These are phyloP conservation scores for Yarrowia sp. DNA, from an alignment of 805 yeast genomes.

Conservation along the genomic window DNA sequence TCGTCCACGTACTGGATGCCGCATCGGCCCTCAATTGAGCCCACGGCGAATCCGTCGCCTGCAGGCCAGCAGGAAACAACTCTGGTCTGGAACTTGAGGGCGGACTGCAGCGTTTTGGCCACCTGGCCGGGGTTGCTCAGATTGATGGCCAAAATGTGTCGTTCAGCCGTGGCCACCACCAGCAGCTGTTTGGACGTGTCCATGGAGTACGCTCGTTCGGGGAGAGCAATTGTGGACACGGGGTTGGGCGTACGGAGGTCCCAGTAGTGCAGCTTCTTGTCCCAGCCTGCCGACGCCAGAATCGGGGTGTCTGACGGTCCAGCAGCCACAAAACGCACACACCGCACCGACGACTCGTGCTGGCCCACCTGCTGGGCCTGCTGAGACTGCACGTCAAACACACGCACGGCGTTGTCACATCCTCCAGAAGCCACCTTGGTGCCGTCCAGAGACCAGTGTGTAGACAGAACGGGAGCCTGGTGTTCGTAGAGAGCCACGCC, in stretches of 20 bases:
- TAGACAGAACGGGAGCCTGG: constrained; percentile 81
- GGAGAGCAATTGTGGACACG: constrained; percentile 77
- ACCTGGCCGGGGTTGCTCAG: constrained; percentile 79
- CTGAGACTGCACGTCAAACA: constrained; percentile 82
- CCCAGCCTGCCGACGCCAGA: constrained; percentile 95
- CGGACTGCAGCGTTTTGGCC: constrained; percentile 74
- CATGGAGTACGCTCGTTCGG: constrained; percentile 92
- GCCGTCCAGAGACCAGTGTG: constrained; percentile 88
- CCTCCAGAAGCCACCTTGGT: constrained; percentile 88
- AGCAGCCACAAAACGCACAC: constrained; percentile 78
- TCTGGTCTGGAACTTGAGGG: constrained; percentile 89
- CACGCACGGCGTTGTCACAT: constrained; percentile 83
- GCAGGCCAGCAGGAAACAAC: constrained; percentile 83
- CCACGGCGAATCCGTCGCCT: constrained; percentile 92
- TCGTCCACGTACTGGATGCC: constrained; percentile 93
- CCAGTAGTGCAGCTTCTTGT: constrained; percentile 93
- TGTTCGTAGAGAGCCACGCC: constrained; percentile 92
- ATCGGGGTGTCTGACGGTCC: constrained; percentile 80
- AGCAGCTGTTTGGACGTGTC: constrained; percentile 79
- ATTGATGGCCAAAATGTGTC: constrained; percentile 78
- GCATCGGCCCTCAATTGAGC: constrained; percentile 94
- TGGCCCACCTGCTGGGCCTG: constrained; percentile 84
- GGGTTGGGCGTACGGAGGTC: constrained; percentile 83
- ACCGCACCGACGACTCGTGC: constrained; percentile 80
- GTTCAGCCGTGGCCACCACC: constrained; percentile 94